Evolutionary conservation across 352 stramenopile species (phyloP).

Genomic region (Phytophthora vignae): DNA sequence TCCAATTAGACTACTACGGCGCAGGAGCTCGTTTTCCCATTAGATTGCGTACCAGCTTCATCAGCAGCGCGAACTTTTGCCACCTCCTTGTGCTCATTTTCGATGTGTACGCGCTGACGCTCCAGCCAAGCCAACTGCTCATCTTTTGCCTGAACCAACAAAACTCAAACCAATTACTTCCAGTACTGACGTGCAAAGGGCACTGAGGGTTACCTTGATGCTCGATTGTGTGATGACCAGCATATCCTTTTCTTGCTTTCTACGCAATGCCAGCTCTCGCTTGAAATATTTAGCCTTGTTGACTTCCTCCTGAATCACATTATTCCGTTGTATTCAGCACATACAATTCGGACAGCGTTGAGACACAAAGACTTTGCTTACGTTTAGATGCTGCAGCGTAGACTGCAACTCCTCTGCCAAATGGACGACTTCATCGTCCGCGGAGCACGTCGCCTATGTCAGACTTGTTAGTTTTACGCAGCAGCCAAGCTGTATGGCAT

Average conservation of each 20-base stretch:
- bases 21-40: not conserved
- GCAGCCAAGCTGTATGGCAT: not conserved
- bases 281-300: slow-evolving; percentile 35
- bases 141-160: slow-evolving; percentile 37
- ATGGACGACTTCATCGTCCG: slow-evolving; percentile 39
- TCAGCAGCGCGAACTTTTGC: slow-evolving; percentile 26
- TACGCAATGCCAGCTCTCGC: slow-evolving; percentile 41
- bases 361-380: slow-evolving; percentile 13
- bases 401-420: slow-evolving; percentile 27
- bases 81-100: slow-evolving; percentile 38
- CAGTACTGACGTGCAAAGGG: not conserved
- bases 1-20: not conserved
- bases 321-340: not conserved
- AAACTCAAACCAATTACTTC: slow-evolving; percentile 1
- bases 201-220: slow-evolving; percentile 40
- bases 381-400: slow-evolving; percentile 38
- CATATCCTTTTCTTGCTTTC: slow-evolving; percentile 45
- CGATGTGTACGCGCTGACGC: slow-evolving; percentile 44
- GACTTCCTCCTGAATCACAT: slow-evolving; percentile 28
- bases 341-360: not conserved
- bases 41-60: slow-evolving; percentile 32
- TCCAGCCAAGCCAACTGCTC: slow-evolving; percentile 52
- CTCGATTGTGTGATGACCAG: slow-evolving; percentile 40
- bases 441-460: slow-evolving; percentile 39
- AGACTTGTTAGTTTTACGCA: not conserved